Percentiles rank a stretch among this genome's conserved stretches.
These are phyloP conservation scores for Balakata baccata DNA, from an alignment of 345 rosid genomes.

Conservation along the genomic window DNA sequence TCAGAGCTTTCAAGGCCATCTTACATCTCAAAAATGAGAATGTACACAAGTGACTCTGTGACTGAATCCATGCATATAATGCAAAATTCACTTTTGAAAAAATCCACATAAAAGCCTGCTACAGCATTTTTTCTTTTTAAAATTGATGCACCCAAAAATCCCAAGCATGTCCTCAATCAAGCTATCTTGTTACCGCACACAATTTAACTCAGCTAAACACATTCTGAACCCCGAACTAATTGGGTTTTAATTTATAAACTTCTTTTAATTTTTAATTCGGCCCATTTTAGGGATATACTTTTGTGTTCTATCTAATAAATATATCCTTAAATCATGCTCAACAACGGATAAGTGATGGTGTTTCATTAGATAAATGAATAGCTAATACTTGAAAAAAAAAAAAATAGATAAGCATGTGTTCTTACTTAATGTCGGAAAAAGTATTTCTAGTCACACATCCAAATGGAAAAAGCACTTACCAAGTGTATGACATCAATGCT, in stretches of 20 bases:
- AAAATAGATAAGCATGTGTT: not conserved
- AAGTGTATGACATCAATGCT: conserved; percentile 93
- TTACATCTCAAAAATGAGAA: not conserved
- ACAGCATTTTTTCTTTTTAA: not conserved
- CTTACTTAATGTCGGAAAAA: not conserved
- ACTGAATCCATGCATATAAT: not conserved
- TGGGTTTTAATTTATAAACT: not conserved
- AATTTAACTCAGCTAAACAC: not conserved
- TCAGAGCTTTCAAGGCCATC: not conserved
- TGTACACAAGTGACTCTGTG: not conserved
- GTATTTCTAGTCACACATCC: not conserved
- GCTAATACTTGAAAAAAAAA: not conserved
- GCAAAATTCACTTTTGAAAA: not conserved
- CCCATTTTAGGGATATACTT: not conserved
- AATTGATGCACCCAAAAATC: not conserved
- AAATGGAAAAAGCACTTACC: conserved; percentile 44
- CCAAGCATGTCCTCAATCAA: not conserved
- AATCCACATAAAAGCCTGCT: not conserved
- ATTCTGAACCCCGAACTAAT: not conserved
- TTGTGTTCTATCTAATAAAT: not conserved
- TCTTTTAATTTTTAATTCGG: not conserved
- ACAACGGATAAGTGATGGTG: not conserved
- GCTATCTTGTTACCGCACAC: not conserved
- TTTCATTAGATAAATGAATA: not conserved
- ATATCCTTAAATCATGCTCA: not conserved